phyloP scores from a whole-genome alignment of 2,329 filamentous ascomycete genomes.

The Neocucurbitaria cava region DNA sequence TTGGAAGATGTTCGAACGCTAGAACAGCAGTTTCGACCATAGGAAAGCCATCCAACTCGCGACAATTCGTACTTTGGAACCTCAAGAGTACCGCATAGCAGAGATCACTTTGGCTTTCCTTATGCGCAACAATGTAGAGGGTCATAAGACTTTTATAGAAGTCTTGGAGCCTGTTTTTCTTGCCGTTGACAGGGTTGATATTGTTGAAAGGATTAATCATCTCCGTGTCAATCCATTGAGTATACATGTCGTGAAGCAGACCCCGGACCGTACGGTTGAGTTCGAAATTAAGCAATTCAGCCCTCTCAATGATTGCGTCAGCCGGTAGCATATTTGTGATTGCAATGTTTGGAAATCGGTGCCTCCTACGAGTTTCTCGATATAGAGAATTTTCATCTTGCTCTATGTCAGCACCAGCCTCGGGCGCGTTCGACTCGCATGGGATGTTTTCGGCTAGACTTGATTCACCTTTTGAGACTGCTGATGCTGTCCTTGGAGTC shows the following conservation, averaged over 20 bases:
- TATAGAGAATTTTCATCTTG: neutral
- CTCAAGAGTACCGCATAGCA: conserved; percentile 15
- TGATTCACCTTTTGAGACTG: neutral
- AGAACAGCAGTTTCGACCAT: neutral
- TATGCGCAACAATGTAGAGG: conserved; percentile 18
- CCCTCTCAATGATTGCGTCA: neutral
- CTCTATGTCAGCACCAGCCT: neutral
- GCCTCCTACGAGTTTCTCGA: neutral
- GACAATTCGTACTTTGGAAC: conserved; percentile 20
- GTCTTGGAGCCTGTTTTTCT: conserved; percentile 1
- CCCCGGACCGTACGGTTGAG: neutral
- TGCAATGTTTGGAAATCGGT: neutral
- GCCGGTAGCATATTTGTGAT: neutral
- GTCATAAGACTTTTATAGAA: conserved; percentile 24
- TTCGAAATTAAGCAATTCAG: neutral
- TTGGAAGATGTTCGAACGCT: conserved; percentile 16
- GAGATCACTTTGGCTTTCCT: neutral
- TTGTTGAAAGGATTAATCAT: neutral
- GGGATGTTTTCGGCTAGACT: neutral
- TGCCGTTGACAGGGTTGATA: neutral
- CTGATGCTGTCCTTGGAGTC: neutral
- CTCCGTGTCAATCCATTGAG: neutral
- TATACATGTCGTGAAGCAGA: conserved; percentile 1
- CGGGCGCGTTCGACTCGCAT: neutral
- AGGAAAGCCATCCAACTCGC: neutral